These are phyloP conservation scores for Aspergillus avenaceus DNA, from an alignment of 495 filamentous ascomycete genomes.

Conservation along the genomic window DNA sequence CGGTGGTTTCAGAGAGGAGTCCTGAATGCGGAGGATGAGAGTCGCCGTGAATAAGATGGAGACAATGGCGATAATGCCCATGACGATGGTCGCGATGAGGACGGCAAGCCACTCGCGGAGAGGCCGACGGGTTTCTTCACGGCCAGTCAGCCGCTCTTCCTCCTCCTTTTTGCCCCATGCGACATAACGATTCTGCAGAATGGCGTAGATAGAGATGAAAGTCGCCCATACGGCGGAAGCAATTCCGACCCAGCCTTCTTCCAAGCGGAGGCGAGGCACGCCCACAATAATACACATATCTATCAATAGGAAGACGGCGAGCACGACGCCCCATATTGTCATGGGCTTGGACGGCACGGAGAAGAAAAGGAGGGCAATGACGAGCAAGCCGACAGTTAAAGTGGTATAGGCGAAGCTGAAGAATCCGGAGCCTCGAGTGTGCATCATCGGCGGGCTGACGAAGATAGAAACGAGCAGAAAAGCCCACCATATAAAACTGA, in stretches of 20 bases:
- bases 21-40: conserved; percentile 70
- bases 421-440: conserved; percentile 85
- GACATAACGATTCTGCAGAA: conserved; percentile 66
- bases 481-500: conserved; percentile 88
- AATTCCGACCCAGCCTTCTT: conserved; percentile 89
- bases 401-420: conserved; percentile 78
- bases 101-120: conserved; percentile 80
- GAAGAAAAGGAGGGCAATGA: conserved; percentile 83
- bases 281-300: conserved; percentile 74
- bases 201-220: conserved; percentile 58
- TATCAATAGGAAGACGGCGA: conserved; percentile 69
- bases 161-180: conserved; percentile 88
- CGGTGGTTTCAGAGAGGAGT: conserved; percentile 63
- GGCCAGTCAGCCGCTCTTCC: conserved; percentile 86
- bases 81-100: conserved; percentile 65
- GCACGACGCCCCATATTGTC: conserved; percentile 61
- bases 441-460: conserved; percentile 78
- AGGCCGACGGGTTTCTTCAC: conserved; percentile 79
- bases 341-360: conserved; percentile 72
- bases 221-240: conserved; percentile 76
- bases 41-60: conserved; percentile 72
- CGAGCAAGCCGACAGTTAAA: conserved; percentile 65
- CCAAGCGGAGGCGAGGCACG: conserved; percentile 64
- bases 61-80: conserved; percentile 61
- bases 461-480: conserved; percentile 82